phyloP scores from a whole-genome alignment of 441 rosid species.

The Breynia disticha region DNA sequence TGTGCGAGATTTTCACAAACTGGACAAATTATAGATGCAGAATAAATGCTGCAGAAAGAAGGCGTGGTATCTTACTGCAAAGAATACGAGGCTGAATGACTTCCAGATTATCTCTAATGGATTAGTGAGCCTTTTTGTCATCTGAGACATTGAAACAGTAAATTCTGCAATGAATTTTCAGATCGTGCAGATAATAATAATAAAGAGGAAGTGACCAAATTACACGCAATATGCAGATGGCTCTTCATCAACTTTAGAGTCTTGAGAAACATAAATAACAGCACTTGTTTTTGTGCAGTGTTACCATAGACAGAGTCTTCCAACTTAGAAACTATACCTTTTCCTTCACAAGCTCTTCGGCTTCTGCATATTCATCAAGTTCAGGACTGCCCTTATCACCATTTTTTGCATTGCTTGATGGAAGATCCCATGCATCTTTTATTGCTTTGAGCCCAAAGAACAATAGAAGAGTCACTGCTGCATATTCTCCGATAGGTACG shows the following conservation, averaged over 20 bases:
- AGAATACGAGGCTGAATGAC: slow-evolving; percentile 92
- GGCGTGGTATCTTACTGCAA: slow-evolving; percentile 60
- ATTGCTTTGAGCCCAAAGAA: slow-evolving; percentile 93
- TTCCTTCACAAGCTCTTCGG: slow-evolving; percentile 91
- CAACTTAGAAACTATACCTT: slow-evolving; percentile 31
- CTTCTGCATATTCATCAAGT: slow-evolving; percentile 80
- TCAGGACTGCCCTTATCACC: slow-evolving; percentile 49
- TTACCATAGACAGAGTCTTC: background rate
- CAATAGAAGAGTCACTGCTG: slow-evolving; percentile 74
- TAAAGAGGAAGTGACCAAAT: background rate
- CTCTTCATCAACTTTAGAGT: no score
- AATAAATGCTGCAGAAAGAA: background rate
- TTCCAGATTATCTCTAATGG: slow-evolving; percentile 85
- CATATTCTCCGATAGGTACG: slow-evolving; percentile 91
- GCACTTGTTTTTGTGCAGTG: no score
- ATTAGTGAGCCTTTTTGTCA: slow-evolving; percentile 64
- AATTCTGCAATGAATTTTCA: background rate
- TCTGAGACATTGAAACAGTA: slow-evolving; percentile 28
- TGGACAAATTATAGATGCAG: background rate
- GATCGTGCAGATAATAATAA: background rate
- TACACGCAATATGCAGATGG: no score
- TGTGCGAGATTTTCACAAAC: no score
- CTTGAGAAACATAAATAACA: no score
- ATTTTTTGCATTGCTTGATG: slow-evolving; percentile 39
- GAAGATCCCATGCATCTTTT: slow-evolving; percentile 95